Conservation (phyloP, 768 basidiomycete species). For the Crassisporium funariophilum region DNA sequence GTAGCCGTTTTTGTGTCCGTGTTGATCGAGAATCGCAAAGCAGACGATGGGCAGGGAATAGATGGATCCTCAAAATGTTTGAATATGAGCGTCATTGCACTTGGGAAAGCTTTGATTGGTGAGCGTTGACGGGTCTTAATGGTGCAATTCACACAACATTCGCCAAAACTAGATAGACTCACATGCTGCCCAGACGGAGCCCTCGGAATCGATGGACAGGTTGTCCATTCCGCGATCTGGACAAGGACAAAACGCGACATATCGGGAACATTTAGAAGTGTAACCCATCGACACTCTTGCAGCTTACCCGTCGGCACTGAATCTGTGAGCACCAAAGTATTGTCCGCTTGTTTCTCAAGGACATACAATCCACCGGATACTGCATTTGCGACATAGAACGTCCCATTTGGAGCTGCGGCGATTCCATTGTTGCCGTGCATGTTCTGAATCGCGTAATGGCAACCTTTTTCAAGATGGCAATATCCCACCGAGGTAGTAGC, state of each 20-base stretch:
- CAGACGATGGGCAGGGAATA: conserved; percentile 43
- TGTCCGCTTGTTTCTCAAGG: conserved; percentile 59
- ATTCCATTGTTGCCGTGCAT: conserved; percentile 66
- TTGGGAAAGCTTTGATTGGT: conserved; percentile 59
- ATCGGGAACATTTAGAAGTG: too few relatives aligned
- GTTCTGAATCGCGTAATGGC: conserved; percentile 57
- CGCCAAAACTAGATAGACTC: conserved; percentile 11
- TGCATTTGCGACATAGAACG: conserved; percentile 59
- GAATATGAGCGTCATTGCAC: conserved; percentile 31
- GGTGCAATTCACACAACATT: too few relatives aligned
- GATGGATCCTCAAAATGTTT: conserved; percentile 45
- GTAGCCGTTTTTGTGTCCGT: conserved; percentile 40
- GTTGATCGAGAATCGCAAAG: conserved; percentile 50
- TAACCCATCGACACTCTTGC: background rate
- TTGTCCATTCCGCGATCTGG: conserved; percentile 62
- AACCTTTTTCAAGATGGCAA: conserved; percentile 62
- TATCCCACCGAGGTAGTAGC: conserved; percentile 57
- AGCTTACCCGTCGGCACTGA: conserved; percentile 52
- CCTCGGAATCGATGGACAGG: conserved; percentile 57
- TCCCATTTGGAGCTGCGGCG: conserved; percentile 55
- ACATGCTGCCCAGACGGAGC: conserved; percentile 67
- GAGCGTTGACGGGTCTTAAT: too few relatives aligned
- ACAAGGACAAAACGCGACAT: conserved; percentile 5
- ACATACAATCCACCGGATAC: conserved; percentile 49
- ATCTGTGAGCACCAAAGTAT: conserved; percentile 58